A percentile compares a stretch with the other conserved stretches of the same genome.
phyloP scores from a whole-genome alignment of 176 grass and related monocot genomes.

The Thinopyrum elongatum region DNA sequence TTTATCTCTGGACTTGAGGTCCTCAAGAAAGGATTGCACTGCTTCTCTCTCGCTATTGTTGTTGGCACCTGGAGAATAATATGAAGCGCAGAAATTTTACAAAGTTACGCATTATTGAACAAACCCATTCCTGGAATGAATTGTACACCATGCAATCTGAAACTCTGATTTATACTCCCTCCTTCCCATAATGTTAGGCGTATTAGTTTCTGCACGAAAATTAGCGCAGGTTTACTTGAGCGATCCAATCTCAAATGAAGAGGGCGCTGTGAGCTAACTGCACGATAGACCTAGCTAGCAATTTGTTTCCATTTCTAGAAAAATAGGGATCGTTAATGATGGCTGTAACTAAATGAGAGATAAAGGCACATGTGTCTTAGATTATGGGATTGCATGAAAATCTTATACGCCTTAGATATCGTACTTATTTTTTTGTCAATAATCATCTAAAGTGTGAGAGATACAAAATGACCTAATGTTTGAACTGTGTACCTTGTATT shows the following conservation, averaged over 20 bases:
- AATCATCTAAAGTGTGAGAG: neutral
- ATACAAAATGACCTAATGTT: slow-evolving; percentile 2
- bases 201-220: too few relatives aligned
- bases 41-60: slow-evolving; percentile 82
- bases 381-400: too few relatives aligned
- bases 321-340: too few relatives aligned
- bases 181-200: too few relatives aligned
- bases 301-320: too few relatives aligned
- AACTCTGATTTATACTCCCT: neutral
- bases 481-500: neutral
- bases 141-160: neutral
- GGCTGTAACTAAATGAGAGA: too few relatives aligned
- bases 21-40: slow-evolving; percentile 95
- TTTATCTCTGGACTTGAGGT: slow-evolving; percentile 77
- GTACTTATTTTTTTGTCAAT: neutral
- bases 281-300: too few relatives aligned
- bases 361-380: too few relatives aligned
- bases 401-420: too few relatives aligned
- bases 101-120: neutral
- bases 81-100: neutral
- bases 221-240: too few relatives aligned
- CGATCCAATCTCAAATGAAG: too few relatives aligned
- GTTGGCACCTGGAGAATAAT: slow-evolving; percentile 66
- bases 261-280: too few relatives aligned
- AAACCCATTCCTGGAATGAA: neutral